Percentiles rank a stretch among this genome's conserved stretches.
These are phyloP conservation scores for Gastrolobium villosum DNA, from an alignment of 306 rosid species.

Conservation along the genomic window DNA sequence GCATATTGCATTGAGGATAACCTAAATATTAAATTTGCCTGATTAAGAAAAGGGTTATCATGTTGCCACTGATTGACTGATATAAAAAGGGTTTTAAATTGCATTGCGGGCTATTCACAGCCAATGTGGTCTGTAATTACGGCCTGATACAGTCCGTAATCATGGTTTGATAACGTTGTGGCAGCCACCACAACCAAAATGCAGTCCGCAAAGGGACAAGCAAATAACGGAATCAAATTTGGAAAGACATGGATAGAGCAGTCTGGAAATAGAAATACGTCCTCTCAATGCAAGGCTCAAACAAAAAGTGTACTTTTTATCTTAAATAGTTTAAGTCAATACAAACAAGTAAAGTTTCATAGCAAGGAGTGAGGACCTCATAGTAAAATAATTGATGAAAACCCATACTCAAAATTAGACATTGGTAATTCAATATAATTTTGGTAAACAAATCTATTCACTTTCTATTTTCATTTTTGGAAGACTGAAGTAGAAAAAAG, in stretches of 20 bases:
- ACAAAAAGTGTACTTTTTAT: not conserved
- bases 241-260: conserved; percentile 5
- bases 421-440: not conserved
- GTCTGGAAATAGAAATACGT: not conserved
- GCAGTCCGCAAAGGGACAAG: not conserved
- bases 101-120: too few relatives aligned
- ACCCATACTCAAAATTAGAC: not conserved
- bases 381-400: not conserved
- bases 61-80: not conserved
- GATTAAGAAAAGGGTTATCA: conserved; percentile 5
- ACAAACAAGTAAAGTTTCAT: not conserved
- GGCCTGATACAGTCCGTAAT: too few relatives aligned
- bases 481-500: conserved; percentile 8
- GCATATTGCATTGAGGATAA: too few relatives aligned
- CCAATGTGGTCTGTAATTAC: too few relatives aligned
- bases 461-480: conserved; percentile 26
- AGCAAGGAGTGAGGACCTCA: not conserved
- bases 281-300: conserved; percentile 1
- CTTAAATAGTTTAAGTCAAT: not conserved
- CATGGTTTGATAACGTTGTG: too few relatives aligned
- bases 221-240: not conserved
- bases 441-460: not conserved
- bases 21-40: conserved; percentile 5
- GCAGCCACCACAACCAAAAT: too few relatives aligned
- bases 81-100: not conserved